Evolutionary conservation across 2,329 filamentous ascomycete genomes (phyloP).

Genomic region (Podosphaera fusca): DNA sequence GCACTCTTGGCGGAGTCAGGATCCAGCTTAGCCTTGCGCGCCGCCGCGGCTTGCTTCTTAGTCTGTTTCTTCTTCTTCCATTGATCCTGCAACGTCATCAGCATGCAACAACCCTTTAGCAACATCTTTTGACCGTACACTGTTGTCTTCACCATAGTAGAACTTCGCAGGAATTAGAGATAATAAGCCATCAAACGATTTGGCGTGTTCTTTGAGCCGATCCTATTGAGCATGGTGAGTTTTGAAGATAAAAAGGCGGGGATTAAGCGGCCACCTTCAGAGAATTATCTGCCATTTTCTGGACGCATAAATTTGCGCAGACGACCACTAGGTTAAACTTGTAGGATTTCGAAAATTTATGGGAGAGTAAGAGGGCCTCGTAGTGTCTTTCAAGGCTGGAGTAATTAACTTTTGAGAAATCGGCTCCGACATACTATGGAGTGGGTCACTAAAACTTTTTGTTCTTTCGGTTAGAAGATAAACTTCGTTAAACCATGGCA

Average conservation of each 20-base stretch:
- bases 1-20: constrained; percentile 78
- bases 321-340: neutral
- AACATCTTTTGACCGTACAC: constrained; percentile 25
- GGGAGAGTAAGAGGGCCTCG: too few relatives aligned
- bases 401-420: too few relatives aligned
- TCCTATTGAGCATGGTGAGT: constrained; percentile 18
- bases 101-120: constrained; percentile 5
- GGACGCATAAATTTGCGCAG: neutral
- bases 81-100: constrained; percentile 42
- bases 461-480: too few relatives aligned
- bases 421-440: too few relatives aligned
- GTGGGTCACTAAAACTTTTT: too few relatives aligned
- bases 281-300: constrained; percentile 15
- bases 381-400: too few relatives aligned
- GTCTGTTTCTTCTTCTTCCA: constrained; percentile 92
- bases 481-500: too few relatives aligned
- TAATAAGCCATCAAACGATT: constrained; percentile 28
- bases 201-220: constrained; percentile 24
- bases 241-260: constrained; percentile 7
- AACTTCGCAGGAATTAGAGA: constrained; percentile 49
- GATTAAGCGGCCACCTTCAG: constrained; percentile 12
- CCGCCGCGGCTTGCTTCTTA: constrained; percentile 63
- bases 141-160: constrained; percentile 48
- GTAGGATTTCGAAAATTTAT: too few relatives aligned
- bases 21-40: constrained; percentile 73